phyloP scores from a whole-genome alignment of 2,329 filamentous ascomycete genomes.

The Colletotrichum higginsianum region DNA sequence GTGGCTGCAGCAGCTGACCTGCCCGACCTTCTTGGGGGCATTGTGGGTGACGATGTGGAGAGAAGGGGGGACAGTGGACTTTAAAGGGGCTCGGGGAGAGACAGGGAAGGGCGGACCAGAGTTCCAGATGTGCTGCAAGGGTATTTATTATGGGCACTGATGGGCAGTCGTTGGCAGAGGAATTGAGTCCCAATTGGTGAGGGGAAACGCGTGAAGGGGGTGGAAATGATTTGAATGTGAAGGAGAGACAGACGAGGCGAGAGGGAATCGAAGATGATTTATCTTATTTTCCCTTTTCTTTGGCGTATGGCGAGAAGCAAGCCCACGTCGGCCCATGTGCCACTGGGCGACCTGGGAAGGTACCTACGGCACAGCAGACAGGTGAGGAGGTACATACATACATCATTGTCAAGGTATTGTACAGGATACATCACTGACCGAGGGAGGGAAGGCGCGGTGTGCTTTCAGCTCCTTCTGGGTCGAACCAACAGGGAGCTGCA shows the following conservation, averaged over 20 bases:
- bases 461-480: constrained; percentile 22
- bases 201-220: too few relatives aligned
- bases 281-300: not conserved
- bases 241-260: not conserved
- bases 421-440: not conserved
- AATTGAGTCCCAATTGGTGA: constrained; percentile 4
- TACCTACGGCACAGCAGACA: not conserved
- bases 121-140: not conserved
- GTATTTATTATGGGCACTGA: not conserved
- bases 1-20: constrained; percentile 25
- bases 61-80: too few relatives aligned
- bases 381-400: too few relatives aligned
- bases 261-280: not conserved
- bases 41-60: constrained; percentile 29
- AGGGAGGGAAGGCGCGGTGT: constrained; percentile 19
- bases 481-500: constrained; percentile 30
- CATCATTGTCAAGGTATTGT: too few relatives aligned
- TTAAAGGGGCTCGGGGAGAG: not conserved
- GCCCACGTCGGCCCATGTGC: not conserved
- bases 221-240: not conserved
- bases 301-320: not conserved
- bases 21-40: constrained; percentile 39
- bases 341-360: not conserved
- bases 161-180: not conserved
- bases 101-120: not conserved